Conservation (phyloP, 768 basidiomycete species). For the Kwoniella pini region DNA sequence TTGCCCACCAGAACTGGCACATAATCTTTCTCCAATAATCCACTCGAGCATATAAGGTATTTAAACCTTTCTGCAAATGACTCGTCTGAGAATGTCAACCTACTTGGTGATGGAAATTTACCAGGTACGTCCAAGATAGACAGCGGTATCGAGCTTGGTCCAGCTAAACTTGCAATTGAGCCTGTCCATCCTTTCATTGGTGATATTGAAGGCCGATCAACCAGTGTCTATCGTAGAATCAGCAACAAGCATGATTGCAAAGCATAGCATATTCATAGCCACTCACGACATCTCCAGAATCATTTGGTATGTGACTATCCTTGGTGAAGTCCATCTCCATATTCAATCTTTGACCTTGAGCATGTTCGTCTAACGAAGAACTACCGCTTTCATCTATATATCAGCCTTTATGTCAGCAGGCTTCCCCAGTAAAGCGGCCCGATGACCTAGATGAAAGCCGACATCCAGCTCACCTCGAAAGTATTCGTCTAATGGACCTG, state of each 20-base stretch:
- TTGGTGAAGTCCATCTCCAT: no score
- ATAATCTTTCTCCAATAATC: slow-evolving; percentile 46
- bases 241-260: not conserved
- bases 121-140: slow-evolving; percentile 1
- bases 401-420: no score
- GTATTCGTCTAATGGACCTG: slow-evolving; percentile 29
- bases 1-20: slow-evolving; percentile 31
- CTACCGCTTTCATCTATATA: slow-evolving; percentile 1
- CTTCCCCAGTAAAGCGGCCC: not conserved
- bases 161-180: slow-evolving; percentile 8
- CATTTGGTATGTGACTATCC: no score
- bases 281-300: slow-evolving; percentile 14
- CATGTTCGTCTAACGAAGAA: not conserved
- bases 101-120: slow-evolving; percentile 9
- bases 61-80: slow-evolving; percentile 50
- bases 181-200: slow-evolving; percentile 25
- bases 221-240: not conserved
- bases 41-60: slow-evolving; percentile 47
- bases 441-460: not conserved
- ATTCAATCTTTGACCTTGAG: no score
- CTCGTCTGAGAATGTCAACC: slow-evolving; percentile 9
- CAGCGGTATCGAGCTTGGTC: slow-evolving; percentile 12
- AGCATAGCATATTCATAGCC: not conserved
- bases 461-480: slow-evolving; percentile 22
- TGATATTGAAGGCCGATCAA: not conserved